Evolutionary conservation across 106 monocot genomes (phyloP), one percentile per base, ranked within the genome.

Genomic region (Narthecium ossifragum): DNA sequence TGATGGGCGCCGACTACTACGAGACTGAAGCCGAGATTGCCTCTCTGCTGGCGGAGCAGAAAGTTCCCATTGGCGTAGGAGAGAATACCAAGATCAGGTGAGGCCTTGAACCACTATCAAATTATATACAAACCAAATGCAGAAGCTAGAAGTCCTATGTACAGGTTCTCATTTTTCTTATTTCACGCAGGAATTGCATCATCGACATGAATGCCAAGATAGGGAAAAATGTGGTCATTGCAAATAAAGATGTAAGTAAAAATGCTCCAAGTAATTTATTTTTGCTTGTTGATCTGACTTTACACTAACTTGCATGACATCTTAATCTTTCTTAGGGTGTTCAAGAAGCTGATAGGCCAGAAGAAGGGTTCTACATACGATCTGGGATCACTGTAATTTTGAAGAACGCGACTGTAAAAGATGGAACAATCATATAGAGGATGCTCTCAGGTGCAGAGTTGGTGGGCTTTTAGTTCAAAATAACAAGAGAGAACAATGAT

Each of bases 1-100:
- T 96, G 90, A 86, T 96, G 94, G 90, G 94, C 2, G 78, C 90
- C 27, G 90, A 90, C 45, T 27, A n/a, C 31, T 96, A 96, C 34
- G 86, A 96, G 74, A 96, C 96, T 3, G 90, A 90, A 69, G 72
- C 77, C 31, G 96, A 96, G 62, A 81, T 84, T 26, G 85, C 86
- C 4, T 80, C 76, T 55, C 59, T 86, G 31, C 75, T 86, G 22
- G 74, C 84, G 12, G 72, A 81, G 49, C 90, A 84, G 8, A 84
- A 84, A 66, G 90, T 96, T 40, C 90, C 96, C 13, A 84, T 96
- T 46, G 96, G 96, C 34, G 71, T 90, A 13, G 90, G 96, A 43
- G 34, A 78, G 50, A 84, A 96, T 41, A 78, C 96, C 1, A 70
- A 71, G 69, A 86, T 96, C 70, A 83, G 77, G 92, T 84, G 34